These are phyloP conservation scores for Physcia stellaris DNA, from an alignment of 495 filamentous ascomycete genomes.

Conservation along the genomic window DNA sequence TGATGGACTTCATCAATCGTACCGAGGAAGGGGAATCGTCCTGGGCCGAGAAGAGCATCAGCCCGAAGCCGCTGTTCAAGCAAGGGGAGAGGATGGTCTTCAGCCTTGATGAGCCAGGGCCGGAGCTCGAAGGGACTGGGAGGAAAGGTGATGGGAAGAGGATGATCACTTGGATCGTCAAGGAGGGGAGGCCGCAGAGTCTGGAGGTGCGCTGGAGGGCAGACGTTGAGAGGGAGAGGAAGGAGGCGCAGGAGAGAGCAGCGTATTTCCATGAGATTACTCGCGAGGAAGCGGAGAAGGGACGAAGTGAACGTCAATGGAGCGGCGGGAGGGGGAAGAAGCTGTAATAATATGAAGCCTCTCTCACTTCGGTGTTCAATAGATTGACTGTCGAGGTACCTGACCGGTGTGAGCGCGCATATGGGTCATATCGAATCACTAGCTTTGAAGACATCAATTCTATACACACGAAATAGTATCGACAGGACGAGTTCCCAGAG, in stretches of 20 bases:
- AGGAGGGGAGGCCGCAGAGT: conserved; percentile 24
- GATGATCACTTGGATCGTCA: conserved; percentile 46
- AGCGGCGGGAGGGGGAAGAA: too few relatives aligned
- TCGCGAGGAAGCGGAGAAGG: not conserved
- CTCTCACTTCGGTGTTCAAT: too few relatives aligned
- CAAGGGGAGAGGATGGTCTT: conserved; percentile 44
- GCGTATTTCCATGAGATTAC: too few relatives aligned
- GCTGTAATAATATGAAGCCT: too few relatives aligned
- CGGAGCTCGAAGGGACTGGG: conserved; percentile 47
- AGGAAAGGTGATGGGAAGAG: conserved; percentile 58
- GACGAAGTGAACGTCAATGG: too few relatives aligned
- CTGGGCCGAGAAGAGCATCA: conserved; percentile 71
- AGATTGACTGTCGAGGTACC: too few relatives aligned
- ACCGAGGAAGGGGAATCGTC: conserved; percentile 42
- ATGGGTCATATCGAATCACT: too few relatives aligned
- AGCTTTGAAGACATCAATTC: too few relatives aligned
- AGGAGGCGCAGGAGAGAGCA: conserved; percentile 1
- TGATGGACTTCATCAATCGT: conserved; percentile 44
- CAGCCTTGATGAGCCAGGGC: conserved; percentile 55
- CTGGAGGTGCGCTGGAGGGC: conserved; percentile 40
- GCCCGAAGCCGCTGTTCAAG: conserved; percentile 44
- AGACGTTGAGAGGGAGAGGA: conserved; percentile 27
- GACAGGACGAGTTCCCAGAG: too few relatives aligned
- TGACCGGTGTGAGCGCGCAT: too few relatives aligned
- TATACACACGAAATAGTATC: too few relatives aligned